Base-by-base conservation (phyloP, 352 stramenopile genomes). In the Pythium angustatum region DNA sequence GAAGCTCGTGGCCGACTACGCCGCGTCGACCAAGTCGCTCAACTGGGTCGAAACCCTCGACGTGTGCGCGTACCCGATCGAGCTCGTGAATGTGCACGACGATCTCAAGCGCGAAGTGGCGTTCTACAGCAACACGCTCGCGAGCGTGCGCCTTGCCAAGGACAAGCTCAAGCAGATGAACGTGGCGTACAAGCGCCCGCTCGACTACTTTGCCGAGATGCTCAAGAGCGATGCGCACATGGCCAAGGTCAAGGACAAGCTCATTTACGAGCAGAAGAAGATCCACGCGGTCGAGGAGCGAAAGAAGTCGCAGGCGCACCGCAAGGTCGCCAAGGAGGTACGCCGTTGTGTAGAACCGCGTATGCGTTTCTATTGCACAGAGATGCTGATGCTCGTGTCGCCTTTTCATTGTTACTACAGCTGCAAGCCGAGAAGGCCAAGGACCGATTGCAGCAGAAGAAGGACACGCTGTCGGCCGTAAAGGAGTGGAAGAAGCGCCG, bases 241-340 rank as follows among this genome's bases (percentile, higher is more conserved):
- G 93, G 85, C 81, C 47, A 93, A 96, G 75, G 89, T 98, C 64
- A 99, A 99, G 85, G 97, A 99, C 77, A 97, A 98, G 73, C 87
- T 99, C 52, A 98, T 99, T 54, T 99, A 99, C 74, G 96, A 99
- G 77, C 95, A 98, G 75, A 98, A 99, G 83, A 99, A 99, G 83
- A 99, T 99, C 67, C 90, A 98, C 47, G 97, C 97, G 22, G 97
- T 99, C 41, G 91, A 98, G 68, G 91, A 98, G 64, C 92, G 97
- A 26, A 99, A 99, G 82, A 96, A 97, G 64, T 97, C 97, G 51
- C 94, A 98, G 72, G 94, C 98, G 52, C 93, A 99, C 69, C 96
- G 97, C 41, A 91, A 98, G 69, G 97, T 98, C 63, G 90, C 95
- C 47, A 99, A 99, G 79, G 92, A 98, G 76, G 78, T 98, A 43